phyloP scores from a whole-genome alignment of 1,284 basidiomycete species.

The Stereum hirsutum region DNA sequence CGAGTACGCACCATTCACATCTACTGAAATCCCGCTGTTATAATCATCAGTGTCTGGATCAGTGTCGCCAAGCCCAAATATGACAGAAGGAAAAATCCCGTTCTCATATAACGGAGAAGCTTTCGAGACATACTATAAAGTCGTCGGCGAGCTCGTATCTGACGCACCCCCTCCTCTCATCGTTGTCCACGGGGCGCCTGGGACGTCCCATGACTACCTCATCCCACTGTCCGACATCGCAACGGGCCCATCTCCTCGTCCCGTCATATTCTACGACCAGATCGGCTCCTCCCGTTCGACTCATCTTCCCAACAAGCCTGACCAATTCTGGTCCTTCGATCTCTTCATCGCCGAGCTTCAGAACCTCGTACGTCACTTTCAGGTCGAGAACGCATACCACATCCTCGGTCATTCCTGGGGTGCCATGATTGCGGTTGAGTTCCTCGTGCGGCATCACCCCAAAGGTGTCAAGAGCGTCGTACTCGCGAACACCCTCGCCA shows the following conservation, averaged over 20 bases:
- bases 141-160: constrained; percentile 15
- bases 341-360: constrained; percentile 41
- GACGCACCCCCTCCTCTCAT: constrained; percentile 21
- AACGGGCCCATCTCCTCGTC: constrained; percentile 16
- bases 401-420: constrained; percentile 42
- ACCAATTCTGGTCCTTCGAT: constrained; percentile 34
- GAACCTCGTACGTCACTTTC: constrained; percentile 30
- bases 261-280: constrained; percentile 38
- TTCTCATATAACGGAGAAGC: constrained; percentile 7
- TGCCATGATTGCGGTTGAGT: constrained; percentile 27
- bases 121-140: constrained; percentile 19
- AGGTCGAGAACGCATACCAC: constrained; percentile 28
- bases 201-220: constrained; percentile 29
- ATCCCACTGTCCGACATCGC: constrained; percentile 20
- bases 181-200: constrained; percentile 32
- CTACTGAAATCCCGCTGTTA: too few species aligned
- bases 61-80: neutral
- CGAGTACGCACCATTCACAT: too few species aligned
- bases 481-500: constrained; percentile 20
- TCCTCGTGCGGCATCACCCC: constrained; percentile 18
- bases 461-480: constrained; percentile 26
- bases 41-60: too few species aligned
- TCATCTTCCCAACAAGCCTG: constrained; percentile 24
- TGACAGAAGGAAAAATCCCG: neutral
- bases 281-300: constrained; percentile 34